Evolutionary conservation across 306 rosid species (phyloP).

Genomic region (Vigna reflexopilosa): DNA sequence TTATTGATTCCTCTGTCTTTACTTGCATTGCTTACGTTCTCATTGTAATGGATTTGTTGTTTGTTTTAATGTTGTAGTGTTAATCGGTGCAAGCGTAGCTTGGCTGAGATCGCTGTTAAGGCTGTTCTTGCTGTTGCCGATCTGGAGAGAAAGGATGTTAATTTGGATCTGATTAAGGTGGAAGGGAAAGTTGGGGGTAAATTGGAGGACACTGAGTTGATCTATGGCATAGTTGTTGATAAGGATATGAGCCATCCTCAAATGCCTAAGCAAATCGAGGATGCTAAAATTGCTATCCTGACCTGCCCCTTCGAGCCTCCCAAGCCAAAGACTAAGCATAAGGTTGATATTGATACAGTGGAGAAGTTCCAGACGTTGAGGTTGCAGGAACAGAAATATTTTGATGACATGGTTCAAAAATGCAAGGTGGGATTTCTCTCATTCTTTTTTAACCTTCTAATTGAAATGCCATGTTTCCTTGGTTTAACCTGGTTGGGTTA

Average conservation of each 20-base stretch:
- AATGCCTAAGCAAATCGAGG: conserved; percentile 93
- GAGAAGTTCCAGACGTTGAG: conserved; percentile 94
- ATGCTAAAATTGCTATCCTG: conserved; percentile 95
- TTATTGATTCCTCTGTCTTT: too few relatives aligned
- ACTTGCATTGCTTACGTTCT: neutral
- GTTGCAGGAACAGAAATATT: conserved; percentile 82
- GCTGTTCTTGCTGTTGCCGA: conserved; percentile 98
- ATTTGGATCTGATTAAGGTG: conserved; percentile 88
- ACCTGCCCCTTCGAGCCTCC: conserved; percentile 99
- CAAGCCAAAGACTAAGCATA: conserved; percentile 98
- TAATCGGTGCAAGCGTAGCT: conserved; percentile 88
- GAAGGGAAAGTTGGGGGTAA: conserved; percentile 99
- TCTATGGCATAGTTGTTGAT: conserved; percentile 90
- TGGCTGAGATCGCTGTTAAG: conserved; percentile 97
- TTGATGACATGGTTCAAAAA: conserved; percentile 93
- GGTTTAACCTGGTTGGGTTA: too few relatives aligned
- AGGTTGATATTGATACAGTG: conserved; percentile 97
- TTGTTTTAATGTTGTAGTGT: conserved; percentile 66
- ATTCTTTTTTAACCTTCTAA: neutral
- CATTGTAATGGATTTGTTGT: neutral
- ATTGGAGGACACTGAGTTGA: conserved; percentile 91
- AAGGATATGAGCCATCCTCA: conserved; percentile 99
- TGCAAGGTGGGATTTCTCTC: conserved; percentile 73
- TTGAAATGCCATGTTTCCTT: neutral
- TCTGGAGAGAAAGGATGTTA: conserved; percentile 92